phyloP scores from a whole-genome alignment of 768 basidiomycete species.

The Leucocoprinus birnbaumii region DNA sequence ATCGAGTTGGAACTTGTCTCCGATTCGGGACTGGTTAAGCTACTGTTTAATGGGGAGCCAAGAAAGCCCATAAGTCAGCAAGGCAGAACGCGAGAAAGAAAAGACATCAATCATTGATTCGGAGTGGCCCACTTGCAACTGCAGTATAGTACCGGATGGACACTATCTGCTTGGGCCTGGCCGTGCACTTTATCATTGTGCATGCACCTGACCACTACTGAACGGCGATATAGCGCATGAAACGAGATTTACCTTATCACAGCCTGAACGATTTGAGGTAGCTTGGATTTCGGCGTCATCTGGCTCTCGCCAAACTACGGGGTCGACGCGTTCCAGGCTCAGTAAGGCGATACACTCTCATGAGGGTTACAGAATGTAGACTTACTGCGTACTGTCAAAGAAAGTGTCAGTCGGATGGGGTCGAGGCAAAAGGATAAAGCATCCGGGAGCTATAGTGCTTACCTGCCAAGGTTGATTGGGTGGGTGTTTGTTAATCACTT shows the following conservation, averaged over 20 bases:
- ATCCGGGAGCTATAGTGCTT: conserved; percentile 17
- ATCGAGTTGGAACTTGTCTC: conserved; percentile 69
- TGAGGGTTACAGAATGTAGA: conserved; percentile 9
- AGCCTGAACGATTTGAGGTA: conserved; percentile 71
- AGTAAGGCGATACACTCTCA: conserved; percentile 1
- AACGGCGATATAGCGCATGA: conserved; percentile 14
- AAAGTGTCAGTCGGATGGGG: neutral
- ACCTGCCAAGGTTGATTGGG: conserved; percentile 77
- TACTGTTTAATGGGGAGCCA: conserved; percentile 37
- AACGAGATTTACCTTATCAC: conserved; percentile 56
- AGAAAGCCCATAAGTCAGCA: neutral
- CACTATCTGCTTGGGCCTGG: neutral
- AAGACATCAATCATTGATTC: neutral
- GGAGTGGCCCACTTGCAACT: neutral
- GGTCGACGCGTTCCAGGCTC: conserved; percentile 13
- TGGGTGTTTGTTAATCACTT: conserved; percentile 55
- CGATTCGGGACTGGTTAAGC: conserved; percentile 72
- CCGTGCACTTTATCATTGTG: neutral
- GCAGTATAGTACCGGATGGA: neutral
- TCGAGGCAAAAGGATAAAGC: conserved; percentile 4
- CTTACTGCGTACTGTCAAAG: conserved; percentile 61
- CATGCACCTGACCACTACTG: neutral
- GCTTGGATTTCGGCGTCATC: conserved; percentile 58
- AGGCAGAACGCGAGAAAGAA: neutral
- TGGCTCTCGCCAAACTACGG: conserved; percentile 78